These are phyloP conservation scores for Podaxis sp. DNA, from an alignment of 768 basidiomycete genomes.

Conservation along the genomic window DNA sequence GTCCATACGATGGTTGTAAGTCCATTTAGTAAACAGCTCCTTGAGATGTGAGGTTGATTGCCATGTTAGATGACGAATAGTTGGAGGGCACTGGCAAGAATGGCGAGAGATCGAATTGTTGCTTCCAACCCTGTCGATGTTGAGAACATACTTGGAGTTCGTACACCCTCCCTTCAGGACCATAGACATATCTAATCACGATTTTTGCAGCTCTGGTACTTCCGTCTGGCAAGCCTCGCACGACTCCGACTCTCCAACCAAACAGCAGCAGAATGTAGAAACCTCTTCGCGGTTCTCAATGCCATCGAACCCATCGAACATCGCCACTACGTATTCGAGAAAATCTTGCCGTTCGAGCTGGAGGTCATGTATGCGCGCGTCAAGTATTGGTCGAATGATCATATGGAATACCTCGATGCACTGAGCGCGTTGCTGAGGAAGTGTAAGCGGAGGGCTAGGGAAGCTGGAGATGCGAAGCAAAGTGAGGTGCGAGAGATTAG, in stretches of 20 bases:
- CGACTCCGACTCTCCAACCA: conserved; percentile 85
- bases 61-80: conserved; percentile 75
- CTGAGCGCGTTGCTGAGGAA: conserved; percentile 59
- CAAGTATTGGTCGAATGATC: conserved; percentile 81
- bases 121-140: conserved; percentile 69
- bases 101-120: conserved; percentile 80
- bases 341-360: conserved; percentile 56
- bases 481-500: conserved; percentile 28
- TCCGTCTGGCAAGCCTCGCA: conserved; percentile 75
- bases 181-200: neutral
- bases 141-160: conserved; percentile 61
- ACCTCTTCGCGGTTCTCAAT: conserved; percentile 71
- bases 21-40: conserved; percentile 17
- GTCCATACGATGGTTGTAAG: conserved; percentile 81
- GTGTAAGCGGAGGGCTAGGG: conserved; percentile 54
- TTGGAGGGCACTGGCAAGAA: conserved; percentile 81
- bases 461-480: conserved; percentile 20
- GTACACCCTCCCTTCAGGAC: conserved; percentile 22
- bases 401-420: conserved; percentile 77
- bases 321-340: conserved; percentile 59
- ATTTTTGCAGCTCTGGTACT: conserved; percentile 70
- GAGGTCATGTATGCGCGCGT: conserved; percentile 73
- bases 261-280: conserved; percentile 79
- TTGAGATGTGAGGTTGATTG: conserved; percentile 19
- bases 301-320: conserved; percentile 51